Base-by-base conservation (phyloP, 73 alveolate species). In the Loxodes magnus region DNA sequence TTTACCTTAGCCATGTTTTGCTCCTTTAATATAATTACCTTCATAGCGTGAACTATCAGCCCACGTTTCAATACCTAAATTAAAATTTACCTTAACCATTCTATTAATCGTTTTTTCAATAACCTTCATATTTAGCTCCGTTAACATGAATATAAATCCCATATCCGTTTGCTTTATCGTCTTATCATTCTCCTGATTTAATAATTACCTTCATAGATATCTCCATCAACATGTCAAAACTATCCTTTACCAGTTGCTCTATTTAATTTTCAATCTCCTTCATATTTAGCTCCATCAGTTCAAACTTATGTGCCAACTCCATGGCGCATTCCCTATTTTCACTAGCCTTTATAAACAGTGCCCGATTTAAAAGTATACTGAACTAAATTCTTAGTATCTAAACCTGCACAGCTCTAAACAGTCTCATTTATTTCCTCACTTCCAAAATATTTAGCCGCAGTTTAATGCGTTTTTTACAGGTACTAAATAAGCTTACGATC, bases 201-300 rank as follows among this genome's bases (percentile, higher is more conserved):
- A n/a, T n/a, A n/a, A n/a, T n/a, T n/a, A 30, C 94, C 94, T 61
- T 80, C 88, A 52, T 53, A 80, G 15, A 73, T 73, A 59, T 83
- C 95, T 2, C 92, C 95, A 52, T 77, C 86, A 2, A 76, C 61
- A 48, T 83, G 89, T 38, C 37, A 64, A 46, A 83, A 83, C 51
- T 60, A 78, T 5, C 95, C 95, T 57, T 77, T 67, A 23, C 95
- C 95, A 38, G 39, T 37, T 0, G 95, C 90, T 59, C 66, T 64
- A 48, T 72, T 74, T 15, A 65, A 37, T 17, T 46, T 29, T 62
- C 83, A 83, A 43, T 78, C 50, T 33, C 95, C 95, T 51, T 49
- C 77, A 63, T 71, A 77, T 39, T 54, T 71, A 14, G 82, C 82
- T 2, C 94, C 93, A 65, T 88, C 84, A 17, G 82, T 73, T 94